Evolutionary conservation across 106 monocot species (phyloP).

Genomic region (Amphibolis antarctica): DNA sequence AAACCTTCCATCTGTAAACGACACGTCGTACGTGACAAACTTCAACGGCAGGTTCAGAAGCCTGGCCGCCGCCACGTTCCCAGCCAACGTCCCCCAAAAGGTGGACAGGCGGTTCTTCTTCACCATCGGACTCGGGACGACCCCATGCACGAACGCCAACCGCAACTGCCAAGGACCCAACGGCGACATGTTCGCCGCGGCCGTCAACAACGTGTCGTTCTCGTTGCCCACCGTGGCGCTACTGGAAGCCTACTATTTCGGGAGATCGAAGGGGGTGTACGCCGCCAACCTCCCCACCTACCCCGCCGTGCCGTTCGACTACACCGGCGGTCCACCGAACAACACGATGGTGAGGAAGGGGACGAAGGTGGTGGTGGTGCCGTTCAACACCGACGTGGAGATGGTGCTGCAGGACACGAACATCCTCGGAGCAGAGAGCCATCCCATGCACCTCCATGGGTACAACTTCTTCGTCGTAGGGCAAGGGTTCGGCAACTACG

Average conservation of each 20-base stretch:
- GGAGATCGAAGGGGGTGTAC: not conserved
- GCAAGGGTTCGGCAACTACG: constrained; percentile 7
- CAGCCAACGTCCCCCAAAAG: constrained; percentile 8
- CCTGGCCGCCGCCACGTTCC: constrained; percentile 4
- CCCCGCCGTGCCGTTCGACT: constrained; percentile 8
- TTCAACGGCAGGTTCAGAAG: constrained; percentile 1
- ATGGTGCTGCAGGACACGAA: constrained; percentile 15
- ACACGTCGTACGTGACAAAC: constrained; percentile 4
- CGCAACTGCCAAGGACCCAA: constrained; percentile 8
- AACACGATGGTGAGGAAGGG: constrained; percentile 3
- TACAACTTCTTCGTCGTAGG: constrained; percentile 19
- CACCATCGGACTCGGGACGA: constrained; percentile 4
- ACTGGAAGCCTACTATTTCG: constrained; percentile 9
- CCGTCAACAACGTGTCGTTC: constrained; percentile 15
- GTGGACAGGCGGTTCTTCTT: constrained; percentile 11
- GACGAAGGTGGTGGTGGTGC: constrained; percentile 7
- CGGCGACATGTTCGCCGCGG: constrained; percentile 4
- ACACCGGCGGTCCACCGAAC: constrained; percentile 9
- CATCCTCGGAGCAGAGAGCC: constrained; percentile 10
- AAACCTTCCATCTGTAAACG: not conserved
- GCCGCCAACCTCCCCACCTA: constrained; percentile 1
- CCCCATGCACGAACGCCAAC: not conserved
- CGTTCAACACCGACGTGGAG: constrained; percentile 7
- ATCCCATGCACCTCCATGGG: constrained; percentile 14
- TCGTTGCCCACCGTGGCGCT: constrained; percentile 2